These are phyloP conservation scores for Gossypium trilobum DNA, from an alignment of 441 rosid genomes.

Conservation along the genomic window DNA sequence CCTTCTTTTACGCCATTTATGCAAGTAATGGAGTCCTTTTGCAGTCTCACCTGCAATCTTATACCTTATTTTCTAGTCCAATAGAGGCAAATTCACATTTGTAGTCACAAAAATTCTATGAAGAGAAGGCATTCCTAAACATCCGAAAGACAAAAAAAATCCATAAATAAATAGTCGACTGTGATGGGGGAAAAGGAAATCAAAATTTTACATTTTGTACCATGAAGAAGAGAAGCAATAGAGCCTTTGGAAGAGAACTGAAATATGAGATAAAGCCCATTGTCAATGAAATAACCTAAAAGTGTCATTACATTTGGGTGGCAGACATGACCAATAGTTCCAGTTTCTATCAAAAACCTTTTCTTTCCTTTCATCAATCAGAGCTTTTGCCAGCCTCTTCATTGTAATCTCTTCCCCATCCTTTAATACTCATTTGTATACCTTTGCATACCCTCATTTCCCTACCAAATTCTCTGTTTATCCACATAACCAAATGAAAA, in stretches of 20 bases:
- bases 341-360: slow-evolving; percentile 86
- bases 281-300: slow-evolving; percentile 76
- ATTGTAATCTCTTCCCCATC: slow-evolving; percentile 65
- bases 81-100: slow-evolving; percentile 41
- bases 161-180: not conserved
- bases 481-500: slow-evolving; percentile 12
- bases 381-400: slow-evolving; percentile 62
- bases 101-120: not conserved
- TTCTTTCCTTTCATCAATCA: slow-evolving; percentile 77
- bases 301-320: slow-evolving; percentile 75
- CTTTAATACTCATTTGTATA: slow-evolving; percentile 51
- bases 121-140: not conserved
- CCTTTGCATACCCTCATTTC: slow-evolving; percentile 86
- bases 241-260: slow-evolving; percentile 76
- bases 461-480: slow-evolving; percentile 64
- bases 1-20: slow-evolving; percentile 79
- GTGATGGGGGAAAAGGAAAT: no score
- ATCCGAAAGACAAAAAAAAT: not conserved
- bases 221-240: slow-evolving; percentile 84
- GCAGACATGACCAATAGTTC: slow-evolving; percentile 78
- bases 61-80: slow-evolving; percentile 73
- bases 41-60: slow-evolving; percentile 72
- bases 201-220: slow-evolving; percentile 26
- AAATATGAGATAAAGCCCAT: slow-evolving; percentile 80
- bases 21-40: slow-evolving; percentile 72